Base-by-base conservation (phyloP, 805 yeast genomes). In the Schwanniomyces yamadae region DNA sequence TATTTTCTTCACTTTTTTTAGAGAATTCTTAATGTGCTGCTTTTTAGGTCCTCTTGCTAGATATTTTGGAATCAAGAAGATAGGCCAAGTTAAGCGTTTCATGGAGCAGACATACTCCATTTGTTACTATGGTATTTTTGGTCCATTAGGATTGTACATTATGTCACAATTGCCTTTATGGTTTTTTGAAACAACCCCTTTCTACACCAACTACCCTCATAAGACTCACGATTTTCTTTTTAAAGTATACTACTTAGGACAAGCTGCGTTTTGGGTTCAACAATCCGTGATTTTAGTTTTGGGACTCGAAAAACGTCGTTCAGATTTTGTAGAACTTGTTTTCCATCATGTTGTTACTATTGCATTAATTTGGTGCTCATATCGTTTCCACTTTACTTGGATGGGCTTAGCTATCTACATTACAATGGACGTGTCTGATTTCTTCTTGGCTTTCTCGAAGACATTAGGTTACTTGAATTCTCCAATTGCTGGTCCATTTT, bases 201-300 rank as follows among this genome's bases (percentile, higher is more conserved):
- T 91, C 70, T 93, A 88, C 61, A 73, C 59, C 41, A 66, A 76
- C 17, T 91, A 83, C 59, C 99, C 99, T 5, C 98, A 93, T 64
- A 70, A 75, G 41, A 71, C 82, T 22, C 85, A 84, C 54, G 82
- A 76, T 38, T 73, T 67, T 42, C 67, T 72, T 38, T 84, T 84
- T 69, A 93, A 93, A 66, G 59, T 79, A 10, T 93, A 84, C 57
- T 93, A 93, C 59, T 69, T 93, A 42, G 80, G 85, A 27, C 98
- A 93, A 66, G 97, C 98, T 5, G 84, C 97, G 4, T 93, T 88
- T 62, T 93, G 99, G 99, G 80, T 89, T 15, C 99, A 93, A 67
- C 99, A 93, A 65, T 82, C 95, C 1, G 80, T 85, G 26, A 84
- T 93, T 21, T 70, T 93, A 45, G 65, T 79, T 30, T 71, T 93